Base-by-base conservation (phyloP, 106 monocot species). In the Agapanthus africanus region DNA sequence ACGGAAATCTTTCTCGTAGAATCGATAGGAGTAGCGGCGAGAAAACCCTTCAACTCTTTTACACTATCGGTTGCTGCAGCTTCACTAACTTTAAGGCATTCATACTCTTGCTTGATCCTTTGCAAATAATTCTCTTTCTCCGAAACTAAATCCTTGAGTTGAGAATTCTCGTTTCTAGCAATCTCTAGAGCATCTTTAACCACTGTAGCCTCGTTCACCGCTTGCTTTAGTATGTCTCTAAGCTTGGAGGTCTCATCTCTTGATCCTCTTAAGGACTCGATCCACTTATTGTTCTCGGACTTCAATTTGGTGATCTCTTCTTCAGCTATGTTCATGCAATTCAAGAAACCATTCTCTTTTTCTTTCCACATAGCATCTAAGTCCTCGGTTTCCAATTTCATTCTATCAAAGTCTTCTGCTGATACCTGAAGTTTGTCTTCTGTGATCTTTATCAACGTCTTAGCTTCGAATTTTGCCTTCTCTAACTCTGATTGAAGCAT, bases 181-280 rank as follows among this genome's bases (percentile, higher is more conserved):
- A 85, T 81, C 81, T 91, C 95, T 28, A 91, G 42, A 3, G 85
- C 78, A 67, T 97, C 91, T 63, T 91, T 97, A 18, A 82, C 78
- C 0, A 72, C 68, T 0, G 57, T 82, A 6, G 91, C 83, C 49
- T 91, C 95, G 25, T 80, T 89, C 25, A 97, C 71, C 1, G 95
- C 91, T 21, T 91, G 95, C 67, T 91, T 97, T 34, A 97, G 51
- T 38, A 97, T 80, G 47, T 89, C 95, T 28, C 95, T 63, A 44
- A 91, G 35, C 54, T 75, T 83, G 4, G 75, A 71, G 38, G 73
- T 76, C 41, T 95, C 95, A 50, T 88, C 88, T 46, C 85, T 83
- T 0, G 81, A 69, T 25, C 42, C 50, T 70, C 78, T 68, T 39
- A 79, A 78, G 1, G 81, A 67, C 0, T 85, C 81, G 4, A 64